Evolutionary conservation across 2,329 filamentous ascomycete species (phyloP).

Genomic region (Trichophyton benhamiae): DNA sequence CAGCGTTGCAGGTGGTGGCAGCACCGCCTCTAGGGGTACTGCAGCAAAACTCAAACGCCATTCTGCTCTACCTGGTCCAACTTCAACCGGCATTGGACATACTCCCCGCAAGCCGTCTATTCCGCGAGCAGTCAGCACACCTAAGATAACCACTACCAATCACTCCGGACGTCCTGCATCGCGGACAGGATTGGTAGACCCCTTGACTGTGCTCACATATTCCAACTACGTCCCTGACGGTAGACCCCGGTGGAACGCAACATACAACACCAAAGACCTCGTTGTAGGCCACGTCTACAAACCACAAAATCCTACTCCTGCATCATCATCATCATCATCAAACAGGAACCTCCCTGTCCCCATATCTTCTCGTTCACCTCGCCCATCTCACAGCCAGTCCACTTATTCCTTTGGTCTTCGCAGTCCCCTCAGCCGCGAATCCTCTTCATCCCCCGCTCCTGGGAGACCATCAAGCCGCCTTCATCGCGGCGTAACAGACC

Average conservation of each 20-base stretch:
- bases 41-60: conserved; percentile 33
- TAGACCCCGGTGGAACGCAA: conserved; percentile 61
- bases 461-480: conserved; percentile 24
- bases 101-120: conserved; percentile 28
- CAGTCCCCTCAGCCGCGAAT: conserved; percentile 32
- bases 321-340: conserved; percentile 48
- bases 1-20: conserved; percentile 27
- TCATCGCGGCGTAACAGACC: conserved; percentile 3
- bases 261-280: conserved; percentile 51
- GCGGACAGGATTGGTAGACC: conserved; percentile 19
- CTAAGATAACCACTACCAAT: conserved; percentile 12
- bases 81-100: conserved; percentile 16
- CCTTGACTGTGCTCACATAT: not conserved
- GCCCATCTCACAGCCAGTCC: conserved; percentile 9
- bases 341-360: conserved; percentile 27
- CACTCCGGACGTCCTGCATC: conserved; percentile 9
- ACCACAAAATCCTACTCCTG: conserved; percentile 48
- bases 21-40: conserved; percentile 28
- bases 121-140: conserved; percentile 20
- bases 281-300: conserved; percentile 58
- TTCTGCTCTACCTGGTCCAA: conserved; percentile 36
- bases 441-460: conserved; percentile 30
- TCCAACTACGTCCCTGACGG: not conserved
- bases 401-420: conserved; percentile 30
- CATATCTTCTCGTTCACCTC: conserved; percentile 20